Base-by-base conservation (phyloP, 345 rosid species). In the Conringia planisiliqua region DNA sequence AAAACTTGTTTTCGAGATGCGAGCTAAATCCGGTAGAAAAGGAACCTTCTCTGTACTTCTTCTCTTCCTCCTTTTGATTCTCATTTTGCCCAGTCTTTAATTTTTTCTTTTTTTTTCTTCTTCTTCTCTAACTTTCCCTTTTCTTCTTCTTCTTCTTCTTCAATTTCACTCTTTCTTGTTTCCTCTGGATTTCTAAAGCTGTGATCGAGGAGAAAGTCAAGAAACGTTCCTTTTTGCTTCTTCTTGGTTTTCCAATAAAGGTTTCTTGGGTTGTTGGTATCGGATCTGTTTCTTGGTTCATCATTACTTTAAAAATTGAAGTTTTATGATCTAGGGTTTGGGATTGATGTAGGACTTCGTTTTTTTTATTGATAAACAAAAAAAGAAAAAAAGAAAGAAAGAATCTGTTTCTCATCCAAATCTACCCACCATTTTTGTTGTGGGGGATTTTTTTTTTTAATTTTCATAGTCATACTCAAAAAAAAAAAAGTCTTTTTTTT, bases 21-120 rank as follows among this genome's bases (percentile, higher is more conserved):
- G 89, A 82, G 93, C 82, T 46, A 73, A 68, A 55, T 85, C 85
- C 82, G 65, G 76, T 68, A 82, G 82, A 78, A 82, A 84, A 58
- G 89, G 85, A 83, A 74, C 83, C 83, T 84, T 83, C 91, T 88
- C 83, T 80, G 81, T 83, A 71, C 82, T 87, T 74, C 83, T 87
- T 24, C 82, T 88, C 72, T 86, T 84, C 62, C 82, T 89, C 67
- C 89, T 87, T 72, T 83, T 89, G 67, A 83, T 89, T 75, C 86
- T 86, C 84, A 85, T 89, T 83, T 80, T 90, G 76, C 90, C 89
- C 48, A 59, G 70, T 66, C 79, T 85, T 82, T 88, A 81, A 78
- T 16, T 55, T 71, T 35, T 20, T 3, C 48, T 22, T 0, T 50
- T 12, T 29, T 3, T 6, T 13, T 40, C 16, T 27, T 20, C 16